These are phyloP conservation scores for Botrytis byssoidea DNA, from an alignment of 2,329 filamentous ascomycete genomes.

Conservation along the genomic window DNA sequence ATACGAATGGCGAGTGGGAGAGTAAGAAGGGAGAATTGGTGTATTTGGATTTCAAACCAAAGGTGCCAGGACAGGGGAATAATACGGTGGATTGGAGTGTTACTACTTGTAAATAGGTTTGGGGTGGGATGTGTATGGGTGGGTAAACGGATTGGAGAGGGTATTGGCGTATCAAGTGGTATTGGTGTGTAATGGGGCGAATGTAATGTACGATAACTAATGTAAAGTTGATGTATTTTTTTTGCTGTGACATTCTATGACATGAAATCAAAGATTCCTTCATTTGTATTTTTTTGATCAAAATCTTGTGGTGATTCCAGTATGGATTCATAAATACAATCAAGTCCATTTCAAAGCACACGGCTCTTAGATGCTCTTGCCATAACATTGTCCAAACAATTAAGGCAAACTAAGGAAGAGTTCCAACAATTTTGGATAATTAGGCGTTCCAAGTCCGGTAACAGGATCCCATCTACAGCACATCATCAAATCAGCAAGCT, in stretches of 20 bases:
- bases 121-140: background rate
- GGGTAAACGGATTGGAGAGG: background rate
- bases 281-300: background rate
- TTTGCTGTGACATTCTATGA: background rate
- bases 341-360: background rate
- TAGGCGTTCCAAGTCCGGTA: conserved; percentile 39
- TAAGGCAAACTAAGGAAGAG: conserved; percentile 30
- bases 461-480: conserved; percentile 37
- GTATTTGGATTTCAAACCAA: conserved; percentile 49
- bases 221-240: background rate
- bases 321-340: background rate
- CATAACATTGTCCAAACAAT: background rate
- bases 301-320: background rate
- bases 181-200: background rate
- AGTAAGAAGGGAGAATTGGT: conserved; percentile 47
- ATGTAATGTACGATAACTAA: background rate
- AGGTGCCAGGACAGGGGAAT: conserved; percentile 46
- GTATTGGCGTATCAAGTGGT: background rate
- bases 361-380: background rate
- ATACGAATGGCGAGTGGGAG: conserved; percentile 48
- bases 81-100: conserved; percentile 47
- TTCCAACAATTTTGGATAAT: conserved; percentile 29
- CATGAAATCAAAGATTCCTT: background rate
- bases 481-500: background rate
- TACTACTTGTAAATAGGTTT: conserved; percentile 38